phyloP scores from a whole-genome alignment of 169 alveolate genomes.

The Eimeria sp. region DNA sequence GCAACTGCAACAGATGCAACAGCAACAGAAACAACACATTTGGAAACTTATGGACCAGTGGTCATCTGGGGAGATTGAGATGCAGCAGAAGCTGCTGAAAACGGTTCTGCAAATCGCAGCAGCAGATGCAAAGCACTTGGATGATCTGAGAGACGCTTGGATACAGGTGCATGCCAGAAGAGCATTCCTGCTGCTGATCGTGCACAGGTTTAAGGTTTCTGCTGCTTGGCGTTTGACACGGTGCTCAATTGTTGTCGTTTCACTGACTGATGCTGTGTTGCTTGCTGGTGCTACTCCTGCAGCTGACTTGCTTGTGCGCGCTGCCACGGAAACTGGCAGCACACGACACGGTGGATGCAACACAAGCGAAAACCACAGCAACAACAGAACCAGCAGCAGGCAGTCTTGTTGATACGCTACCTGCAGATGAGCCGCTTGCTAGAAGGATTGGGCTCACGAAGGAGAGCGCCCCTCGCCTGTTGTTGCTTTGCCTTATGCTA shows the following conservation, averaged over 20 bases:
- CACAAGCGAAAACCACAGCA: background rate
- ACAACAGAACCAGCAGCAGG: slow-evolving; percentile 15
- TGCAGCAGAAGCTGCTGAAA: slow-evolving; percentile 59
- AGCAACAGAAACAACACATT: background rate
- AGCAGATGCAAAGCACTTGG: slow-evolving; percentile 65
- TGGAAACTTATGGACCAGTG: slow-evolving; percentile 69
- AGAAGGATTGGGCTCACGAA: slow-evolving; percentile 18
- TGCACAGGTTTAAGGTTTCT: background rate
- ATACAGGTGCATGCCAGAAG: slow-evolving; percentile 17
- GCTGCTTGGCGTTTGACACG: background rate
- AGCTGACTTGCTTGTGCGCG: slow-evolving; percentile 55
- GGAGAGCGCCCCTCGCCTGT: slow-evolving; percentile 48
- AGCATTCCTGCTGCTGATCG: background rate
- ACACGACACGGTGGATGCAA: background rate
- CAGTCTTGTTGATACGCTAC: background rate
- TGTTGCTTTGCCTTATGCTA: slow-evolving; percentile 66
- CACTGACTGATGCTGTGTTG: background rate
- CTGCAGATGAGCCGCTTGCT: slow-evolving; percentile 13
- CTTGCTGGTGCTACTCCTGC: slow-evolving; percentile 35
- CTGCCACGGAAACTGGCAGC: slow-evolving; percentile 14
- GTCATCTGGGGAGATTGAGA: slow-evolving; percentile 44
- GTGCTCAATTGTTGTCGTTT: background rate
- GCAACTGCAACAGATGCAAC: slow-evolving; percentile 66
- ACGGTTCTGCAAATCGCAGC: slow-evolving; percentile 50
- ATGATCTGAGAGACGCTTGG: slow-evolving; percentile 59